A percentile compares a stretch with the other conserved stretches of the same genome.
Conservation (phyloP, 1,284 basidiomycete genomes). For the Fomitopsis schrenkii region DNA sequence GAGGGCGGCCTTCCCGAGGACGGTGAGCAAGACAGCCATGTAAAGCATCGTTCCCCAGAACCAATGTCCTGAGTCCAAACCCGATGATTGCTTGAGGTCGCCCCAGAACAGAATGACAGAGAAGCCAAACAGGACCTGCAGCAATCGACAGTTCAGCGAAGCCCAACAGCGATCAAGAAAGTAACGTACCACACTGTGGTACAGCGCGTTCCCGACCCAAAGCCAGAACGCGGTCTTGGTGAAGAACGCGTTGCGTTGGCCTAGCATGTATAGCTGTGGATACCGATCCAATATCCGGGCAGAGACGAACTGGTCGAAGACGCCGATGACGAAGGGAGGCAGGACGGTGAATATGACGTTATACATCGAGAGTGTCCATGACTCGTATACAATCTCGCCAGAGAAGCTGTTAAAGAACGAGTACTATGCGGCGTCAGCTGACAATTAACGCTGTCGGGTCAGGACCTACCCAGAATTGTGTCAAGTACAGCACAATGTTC, state of each 20-base stretch:
- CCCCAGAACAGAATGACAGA: slow-evolving; percentile 91
- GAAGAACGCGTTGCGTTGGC: slow-evolving; percentile 92
- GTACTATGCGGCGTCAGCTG: slow-evolving; percentile 49
- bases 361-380: slow-evolving; percentile 95
- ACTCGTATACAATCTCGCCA: slow-evolving; percentile 97
- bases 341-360: slow-evolving; percentile 94
- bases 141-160: slow-evolving; percentile 1
- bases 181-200: slow-evolving; percentile 81
- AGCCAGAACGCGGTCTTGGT: slow-evolving; percentile 91
- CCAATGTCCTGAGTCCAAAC: slow-evolving; percentile 91
- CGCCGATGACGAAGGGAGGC: slow-evolving; percentile 94
- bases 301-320: slow-evolving; percentile 97
- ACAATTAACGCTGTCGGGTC: slow-evolving; percentile 2
- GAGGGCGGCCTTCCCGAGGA: slow-evolving; percentile 95
- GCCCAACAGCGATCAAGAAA: neutral
- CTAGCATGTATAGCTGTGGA: slow-evolving; percentile 92
- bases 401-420: slow-evolving; percentile 99
- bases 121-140: slow-evolving; percentile 81
- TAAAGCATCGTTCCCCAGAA: slow-evolving; percentile 98
- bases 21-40: slow-evolving; percentile 89
- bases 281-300: slow-evolving; percentile 96
- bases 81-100: slow-evolving; percentile 77
- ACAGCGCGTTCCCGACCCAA: slow-evolving; percentile 93
- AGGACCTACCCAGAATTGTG: slow-evolving; percentile 85
- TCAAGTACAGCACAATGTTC: slow-evolving; percentile 97